Base-by-base conservation (phyloP, 352 stramenopile genomes). In the Phytopythium oedochilum region DNA sequence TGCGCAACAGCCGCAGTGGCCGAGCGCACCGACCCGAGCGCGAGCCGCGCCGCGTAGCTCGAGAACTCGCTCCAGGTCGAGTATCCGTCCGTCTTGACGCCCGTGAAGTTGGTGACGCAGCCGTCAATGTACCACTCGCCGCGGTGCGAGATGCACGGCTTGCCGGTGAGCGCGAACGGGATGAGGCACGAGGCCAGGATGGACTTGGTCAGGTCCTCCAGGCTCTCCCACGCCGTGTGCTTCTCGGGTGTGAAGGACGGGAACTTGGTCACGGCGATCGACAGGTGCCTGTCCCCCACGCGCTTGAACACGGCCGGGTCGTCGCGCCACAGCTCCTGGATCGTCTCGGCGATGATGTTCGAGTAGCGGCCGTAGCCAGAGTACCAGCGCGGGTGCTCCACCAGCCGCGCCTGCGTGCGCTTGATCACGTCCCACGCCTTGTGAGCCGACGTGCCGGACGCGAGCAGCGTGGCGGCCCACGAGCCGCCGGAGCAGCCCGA, bases 41-140 rank as follows among this genome's bases (percentile, higher is more conserved):
- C 62, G 1, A 77, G 58, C 56, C 86, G 75, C 55, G 64, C 57
- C 10, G 60, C 59, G 63, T 89, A 73, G 63, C 74, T 86, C 52
- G 71, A 70, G 5, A 89, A 9, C 23, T 87, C 78, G 28, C 66
- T 63, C 67, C 61, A 70, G 8, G 78, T 89, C 55, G 70, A 78
- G 67, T 89, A 87, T 22, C 73, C 56, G 42, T 80, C 78, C 43
- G 69, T 70, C 56, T 77, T 75, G 26, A 86, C 64, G 29, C 78
- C 78, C 54, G 85, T 89, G 38, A 87, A 87, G 63, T 87, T 89
- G 63, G 73, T 87, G 55, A 89, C 69, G 40, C 65, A 73, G 42
- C 78, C 78, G 55, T 89, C 78, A n/a, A 89, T 68, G 58, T 89
- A 89, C 73, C 75, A 86, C 34, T 85, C 44, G 6, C 75, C 78